Percentiles rank a stretch among this genome's conserved stretches.
Conservation (phyloP, 768 basidiomycete species). For the Pulveroboletus sp. region DNA sequence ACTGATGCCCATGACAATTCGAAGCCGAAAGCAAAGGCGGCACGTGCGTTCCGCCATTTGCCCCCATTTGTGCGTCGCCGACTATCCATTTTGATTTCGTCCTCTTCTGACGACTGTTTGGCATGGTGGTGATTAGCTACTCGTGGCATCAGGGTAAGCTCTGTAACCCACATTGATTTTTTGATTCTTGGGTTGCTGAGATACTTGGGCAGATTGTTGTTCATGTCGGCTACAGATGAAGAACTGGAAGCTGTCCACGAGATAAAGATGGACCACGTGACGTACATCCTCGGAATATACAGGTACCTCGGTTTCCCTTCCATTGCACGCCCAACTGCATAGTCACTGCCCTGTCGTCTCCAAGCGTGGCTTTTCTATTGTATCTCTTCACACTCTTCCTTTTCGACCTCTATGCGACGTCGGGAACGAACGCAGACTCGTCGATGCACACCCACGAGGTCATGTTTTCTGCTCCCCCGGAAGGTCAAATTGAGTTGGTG, state of each 20-base stretch:
- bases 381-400: constrained; percentile 71
- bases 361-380: constrained; percentile 60
- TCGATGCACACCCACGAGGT: constrained; percentile 1
- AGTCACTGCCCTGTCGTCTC: not conserved
- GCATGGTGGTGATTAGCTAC: constrained; percentile 40
- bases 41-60: constrained; percentile 75
- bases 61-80: constrained; percentile 72
- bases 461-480: constrained; percentile 17
- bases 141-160: constrained; percentile 66
- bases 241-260: constrained; percentile 69
- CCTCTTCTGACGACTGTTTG: constrained; percentile 1
- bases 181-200: not conserved
- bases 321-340: not conserved
- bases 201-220: constrained; percentile 52
- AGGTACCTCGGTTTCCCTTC: constrained; percentile 41
- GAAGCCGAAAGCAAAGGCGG: constrained; percentile 33
- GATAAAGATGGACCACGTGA: constrained; percentile 84
- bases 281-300: constrained; percentile 81
- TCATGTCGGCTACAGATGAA: constrained; percentile 94
- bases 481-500: constrained; percentile 42
- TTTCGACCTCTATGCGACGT: constrained; percentile 61
- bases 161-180: not conserved
- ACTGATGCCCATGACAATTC: constrained; percentile 10
- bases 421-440: constrained; percentile 50
- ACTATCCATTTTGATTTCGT: not conserved